phyloP scores from a whole-genome alignment of 495 filamentous ascomycete genomes.

The Chaetomium cochliodes region DNA sequence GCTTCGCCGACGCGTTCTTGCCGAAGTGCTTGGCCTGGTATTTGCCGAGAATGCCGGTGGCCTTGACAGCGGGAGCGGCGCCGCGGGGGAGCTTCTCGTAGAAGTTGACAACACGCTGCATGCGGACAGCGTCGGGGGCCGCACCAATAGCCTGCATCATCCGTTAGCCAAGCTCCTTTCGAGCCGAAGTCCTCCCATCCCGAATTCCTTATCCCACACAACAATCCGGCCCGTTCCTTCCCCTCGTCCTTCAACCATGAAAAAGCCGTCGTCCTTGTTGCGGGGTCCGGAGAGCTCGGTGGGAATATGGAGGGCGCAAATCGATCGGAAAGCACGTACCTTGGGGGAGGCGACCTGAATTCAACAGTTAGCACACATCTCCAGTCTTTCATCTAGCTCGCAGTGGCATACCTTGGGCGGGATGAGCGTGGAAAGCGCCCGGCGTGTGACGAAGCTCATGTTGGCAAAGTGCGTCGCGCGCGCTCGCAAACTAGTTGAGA shows the following conservation, averaged over 20 bases:
- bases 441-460: constrained; percentile 88
- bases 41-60: constrained; percentile 74
- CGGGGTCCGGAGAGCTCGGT: constrained; percentile 5
- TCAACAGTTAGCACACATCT: constrained; percentile 32
- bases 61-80: constrained; percentile 72
- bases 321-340: constrained; percentile 58
- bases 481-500: constrained; percentile 25
- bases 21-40: constrained; percentile 96
- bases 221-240: not conserved
- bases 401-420: constrained; percentile 82
- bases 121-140: constrained; percentile 89
- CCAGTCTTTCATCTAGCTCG: not conserved
- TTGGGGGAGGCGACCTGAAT: constrained; percentile 76
- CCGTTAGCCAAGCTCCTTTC: not conserved
- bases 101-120: constrained; percentile 95
- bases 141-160: constrained; percentile 74
- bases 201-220: not conserved
- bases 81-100: constrained; percentile 96
- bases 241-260: not conserved
- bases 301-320: not conserved
- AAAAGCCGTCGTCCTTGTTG: not conserved
- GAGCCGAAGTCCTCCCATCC: not conserved
- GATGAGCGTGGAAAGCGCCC: constrained; percentile 95
- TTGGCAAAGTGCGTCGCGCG: constrained; percentile 46
- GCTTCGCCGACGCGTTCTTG: constrained; percentile 79